Conservation (phyloP, 202 grass and related monocot species). For the Schoenoplectus triqueter region DNA sequence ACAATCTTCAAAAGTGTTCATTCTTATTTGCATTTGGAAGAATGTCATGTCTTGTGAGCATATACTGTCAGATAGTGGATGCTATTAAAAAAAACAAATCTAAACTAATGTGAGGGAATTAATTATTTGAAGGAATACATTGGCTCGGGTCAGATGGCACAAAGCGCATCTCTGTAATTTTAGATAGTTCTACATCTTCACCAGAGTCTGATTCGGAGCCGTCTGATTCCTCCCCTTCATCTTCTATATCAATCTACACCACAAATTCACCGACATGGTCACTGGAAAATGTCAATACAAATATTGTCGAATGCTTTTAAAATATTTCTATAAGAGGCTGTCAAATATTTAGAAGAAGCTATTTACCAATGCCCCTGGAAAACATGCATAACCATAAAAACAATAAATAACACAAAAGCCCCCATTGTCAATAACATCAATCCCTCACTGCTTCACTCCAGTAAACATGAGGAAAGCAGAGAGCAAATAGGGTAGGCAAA, state of each 20-base stretch:
- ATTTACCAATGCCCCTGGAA: not conserved
- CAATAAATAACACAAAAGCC: not conserved
- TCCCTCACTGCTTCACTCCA: not conserved
- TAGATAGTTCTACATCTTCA: conserved; percentile 59
- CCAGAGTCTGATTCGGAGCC: conserved; percentile 50
- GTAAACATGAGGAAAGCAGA: not conserved
- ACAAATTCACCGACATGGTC: not conserved
- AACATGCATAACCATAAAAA: not conserved
- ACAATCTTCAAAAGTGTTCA: not conserved
- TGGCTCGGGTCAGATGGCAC: conserved; percentile 68
- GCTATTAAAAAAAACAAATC: not conserved
- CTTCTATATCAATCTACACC: conserved; percentile 68
- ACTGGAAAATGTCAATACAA: not conserved
- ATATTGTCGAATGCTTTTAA: not conserved
- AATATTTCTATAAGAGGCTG: not conserved
- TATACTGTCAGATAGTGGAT: not conserved
- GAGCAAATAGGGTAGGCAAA: not conserved
- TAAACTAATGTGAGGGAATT: not conserved
- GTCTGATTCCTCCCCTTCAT: conserved; percentile 43
- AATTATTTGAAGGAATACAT: conserved; percentile 62
- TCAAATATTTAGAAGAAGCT: not conserved
- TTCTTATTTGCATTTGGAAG: not conserved
- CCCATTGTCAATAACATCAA: not conserved
- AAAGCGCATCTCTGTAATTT: conserved; percentile 76
- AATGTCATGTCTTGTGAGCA: not conserved